Base-by-base conservation (phyloP, 805 yeast genomes). In the Metschnikowia santaceciliae region DNA sequence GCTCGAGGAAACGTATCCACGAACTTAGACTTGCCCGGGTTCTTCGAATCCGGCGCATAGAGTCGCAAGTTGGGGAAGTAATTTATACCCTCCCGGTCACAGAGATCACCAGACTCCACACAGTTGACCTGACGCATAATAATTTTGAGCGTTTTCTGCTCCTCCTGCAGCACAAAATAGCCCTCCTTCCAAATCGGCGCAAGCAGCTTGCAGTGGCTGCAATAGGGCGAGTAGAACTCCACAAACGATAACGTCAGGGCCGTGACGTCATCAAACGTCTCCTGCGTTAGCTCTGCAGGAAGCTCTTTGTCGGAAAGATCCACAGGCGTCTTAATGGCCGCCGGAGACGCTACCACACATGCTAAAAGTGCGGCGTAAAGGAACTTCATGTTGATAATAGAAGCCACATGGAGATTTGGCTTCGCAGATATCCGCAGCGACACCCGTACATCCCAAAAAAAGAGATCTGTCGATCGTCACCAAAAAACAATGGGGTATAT, bases 151-250 rank as follows among this genome's bases (percentile, higher is more conserved):
- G 67, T 58, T 15, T 70, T 62, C 42, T 77, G 76, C 36, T 80
- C 83, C 8, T 67, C 64, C 35, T 75, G 66, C 58, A 80, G 78
- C 3, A 67, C 64, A 22, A 71, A 59, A 69, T 81, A 88, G 0
- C 92, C 78, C 50, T 77, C 73, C 52, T 82, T 78, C 97, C 98
- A 94, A 6, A 71, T 76, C 1, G 99, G 98, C 2, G 88, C 94
- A 48, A 94, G 70, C 6, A 70, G 74, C 54, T 72, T 78, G 70
- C 99, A 94, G 68, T 92, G 98, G 6, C 72, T 65, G 65, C 99
- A 94, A 61, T 84, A 84, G 0, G 99, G 99, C 32, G 96, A 89
- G 64, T 70, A 94, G 68, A 90, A 91, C 69, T 92, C 97, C 33
- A 92, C 84, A 61, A 92, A 76, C 61, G 90, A 85, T 19, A 83